Evolutionary conservation across 2,329 filamentous ascomycete species (phyloP).

Genomic region (Beauveria bassiana): DNA sequence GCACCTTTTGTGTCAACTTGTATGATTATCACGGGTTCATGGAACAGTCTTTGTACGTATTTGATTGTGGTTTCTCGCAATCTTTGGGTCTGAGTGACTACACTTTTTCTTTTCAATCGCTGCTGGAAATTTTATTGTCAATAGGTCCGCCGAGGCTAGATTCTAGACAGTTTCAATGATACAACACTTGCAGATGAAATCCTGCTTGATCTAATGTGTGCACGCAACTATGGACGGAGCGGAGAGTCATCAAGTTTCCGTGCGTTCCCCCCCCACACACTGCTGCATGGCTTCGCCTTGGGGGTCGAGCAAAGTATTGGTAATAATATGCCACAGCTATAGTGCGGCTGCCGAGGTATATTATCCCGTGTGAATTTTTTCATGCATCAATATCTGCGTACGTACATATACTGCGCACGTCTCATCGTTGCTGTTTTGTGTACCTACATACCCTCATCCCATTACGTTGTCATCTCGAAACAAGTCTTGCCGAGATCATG

Average conservation of each 20-base stretch:
- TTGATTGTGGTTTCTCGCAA: not conserved
- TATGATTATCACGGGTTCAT: not conserved
- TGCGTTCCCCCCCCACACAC: not conserved
- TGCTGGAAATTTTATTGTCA: not conserved
- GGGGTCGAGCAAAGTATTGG: no score
- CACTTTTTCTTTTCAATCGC: not conserved
- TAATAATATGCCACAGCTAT: no score
- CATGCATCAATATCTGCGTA: not conserved
- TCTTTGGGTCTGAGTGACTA: not conserved
- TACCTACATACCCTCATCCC: not conserved
- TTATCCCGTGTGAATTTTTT: not conserved
- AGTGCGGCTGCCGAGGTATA: not conserved
- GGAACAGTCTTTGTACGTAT: not conserved
- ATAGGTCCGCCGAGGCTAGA: constrained; percentile 4
- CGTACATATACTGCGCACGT: not conserved
- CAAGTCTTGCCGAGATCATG: constrained; percentile 19
- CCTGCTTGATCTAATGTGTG: not conserved
- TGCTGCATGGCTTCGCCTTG: not conserved
- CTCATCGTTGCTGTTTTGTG: not conserved
- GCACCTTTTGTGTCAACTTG: not conserved
- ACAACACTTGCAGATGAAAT: not conserved
- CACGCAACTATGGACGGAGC: not conserved
- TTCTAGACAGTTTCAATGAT: constrained; percentile 1
- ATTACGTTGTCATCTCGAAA: not conserved
- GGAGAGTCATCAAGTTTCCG: not conserved